Base-by-base conservation (phyloP, 192 early-diverging fungal genomes). In the Pilobolus umbonatus region DNA sequence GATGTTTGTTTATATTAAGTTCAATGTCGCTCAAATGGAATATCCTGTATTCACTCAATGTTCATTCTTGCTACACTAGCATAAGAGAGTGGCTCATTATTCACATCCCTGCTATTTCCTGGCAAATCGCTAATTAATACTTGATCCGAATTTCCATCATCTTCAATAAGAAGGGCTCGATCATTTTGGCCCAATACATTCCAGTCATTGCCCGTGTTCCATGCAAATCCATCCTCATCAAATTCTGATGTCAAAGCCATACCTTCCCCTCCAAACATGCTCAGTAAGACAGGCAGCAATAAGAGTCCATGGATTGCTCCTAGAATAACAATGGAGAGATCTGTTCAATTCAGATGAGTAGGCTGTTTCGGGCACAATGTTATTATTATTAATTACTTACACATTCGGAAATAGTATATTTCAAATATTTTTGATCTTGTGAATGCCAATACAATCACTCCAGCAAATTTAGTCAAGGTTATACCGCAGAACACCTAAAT, bases 391-490 rank as follows among this genome's bases (percentile, higher is more conserved):
- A 29, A 31, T 26, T 14, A 54, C 64, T 67, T 68, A 73, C 71
- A 86, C 81, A 86, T 84, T 40, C 80, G 61, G 64, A 86, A 86
- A 55, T 86, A 86, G 52, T 83, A 86, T 15, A 83, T 72, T 60
- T 83, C 80, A 68, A 86, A 86, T 26, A 86, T 86, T 60, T 83
- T 81, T 42, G 82, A 84, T 26, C 74, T 60, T 21, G 84, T 82
- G 60, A 86, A 86, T 11, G 84, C 84, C 4, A 86, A 60, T 9
- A 86, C 82, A 46, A 79, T 57, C 43, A 86, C 80, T n/a, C 84
- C 84, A 30, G 72, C 65, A 57, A 86, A 84, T 54, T 86, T 86
- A 43, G 84, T 86, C 25, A 82, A 43, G 11, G 80, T 81, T 35
- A 84, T 86, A 30, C 82, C 82, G 35, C 76, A 79, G 57, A 86